Evolutionary conservation across 2,329 filamentous ascomycete species (phyloP), one percentile per base, ranked within the genome.

Genomic region (Hypocreales sp.): DNA sequence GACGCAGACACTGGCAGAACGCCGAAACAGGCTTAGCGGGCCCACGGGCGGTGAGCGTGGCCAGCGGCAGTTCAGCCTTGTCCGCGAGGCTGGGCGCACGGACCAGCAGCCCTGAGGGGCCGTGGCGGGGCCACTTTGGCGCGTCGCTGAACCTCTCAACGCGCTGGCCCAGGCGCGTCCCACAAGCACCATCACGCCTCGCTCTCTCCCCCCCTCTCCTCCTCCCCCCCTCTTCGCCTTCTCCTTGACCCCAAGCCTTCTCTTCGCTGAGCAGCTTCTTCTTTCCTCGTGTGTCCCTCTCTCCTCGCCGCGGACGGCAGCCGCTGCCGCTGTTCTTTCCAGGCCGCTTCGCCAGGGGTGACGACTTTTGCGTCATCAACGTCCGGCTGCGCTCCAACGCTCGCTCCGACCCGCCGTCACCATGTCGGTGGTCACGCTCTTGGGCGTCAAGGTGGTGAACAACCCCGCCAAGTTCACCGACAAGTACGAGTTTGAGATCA

Each of bases 401-500:
- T n/a, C n/a, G n/a, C n/a, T n/a, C n/a, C n/a, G n/a, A n/a, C 34
- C 29, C 31, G 29, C 25, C 33, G 31, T 32, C 45, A 47, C 29
- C 40, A 94, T 94, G 90, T 94, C 90, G 50, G 81, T 94, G 49
- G 86, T 98, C 38, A 92, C 86, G 41, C 75, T 98, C 33, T 72
- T 98, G 40, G 87, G 87, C 48, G 90, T 98, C 46, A 81, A 90
- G 56, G 81, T 98, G 42, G 67, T 84, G 52, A 95, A 98, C 71
- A 98, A 98, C 62, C 90, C 90, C 47, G 86, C 90, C 46, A 74
- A 79, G 42, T 95, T 98, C 60, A 79, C 74, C 44, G 80, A 87
- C 51, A 75, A 83, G 29, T 98, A 98, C 55, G 76, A 90, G 55
- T 93, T 98, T 42, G 87, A 98, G 58, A 95, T 98, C 53, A 98